Conservation (phyloP, 164 flowering plant species). For the Dillenia turbinata region DNA sequence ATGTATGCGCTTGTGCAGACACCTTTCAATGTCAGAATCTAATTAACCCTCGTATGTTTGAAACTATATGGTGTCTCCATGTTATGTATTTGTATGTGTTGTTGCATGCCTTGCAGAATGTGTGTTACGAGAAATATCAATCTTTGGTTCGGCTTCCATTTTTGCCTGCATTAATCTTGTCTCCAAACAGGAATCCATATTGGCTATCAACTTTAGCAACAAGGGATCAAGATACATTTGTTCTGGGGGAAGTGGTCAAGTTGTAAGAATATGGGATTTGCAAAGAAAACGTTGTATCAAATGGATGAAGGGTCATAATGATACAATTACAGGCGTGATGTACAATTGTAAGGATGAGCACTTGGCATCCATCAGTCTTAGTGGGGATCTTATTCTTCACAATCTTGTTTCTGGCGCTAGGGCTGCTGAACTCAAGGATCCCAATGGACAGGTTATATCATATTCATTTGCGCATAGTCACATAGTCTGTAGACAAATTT, state of each 20-base stretch:
- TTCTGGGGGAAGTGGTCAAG: constrained; percentile 89
- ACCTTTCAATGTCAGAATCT: too few relatives aligned
- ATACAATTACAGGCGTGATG: constrained; percentile 72
- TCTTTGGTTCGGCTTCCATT: neutral
- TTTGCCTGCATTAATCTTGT: neutral
- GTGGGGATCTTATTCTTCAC: constrained; percentile 90
- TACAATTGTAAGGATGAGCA: constrained; percentile 98
- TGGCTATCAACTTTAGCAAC: constrained; percentile 84
- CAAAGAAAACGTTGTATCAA: constrained; percentile 93
- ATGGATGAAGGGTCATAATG: constrained; percentile 92
- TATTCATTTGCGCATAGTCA: neutral
- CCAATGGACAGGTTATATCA: constrained; percentile 74
- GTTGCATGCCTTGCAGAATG: too few relatives aligned
- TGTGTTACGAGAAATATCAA: too few relatives aligned
- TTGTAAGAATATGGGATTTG: constrained; percentile 96
- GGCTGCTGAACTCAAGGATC: constrained; percentile 86
- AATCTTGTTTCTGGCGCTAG: constrained; percentile 85
- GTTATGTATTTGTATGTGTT: too few relatives aligned
- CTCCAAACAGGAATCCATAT: constrained; percentile 52
- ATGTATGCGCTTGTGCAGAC: too few relatives aligned
- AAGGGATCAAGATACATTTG: constrained; percentile 93
- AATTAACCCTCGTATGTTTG: too few relatives aligned
- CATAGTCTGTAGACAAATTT: too few relatives aligned
- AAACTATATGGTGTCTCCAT: too few relatives aligned
- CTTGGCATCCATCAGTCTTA: constrained; percentile 87